phyloP scores from a whole-genome alignment of 495 filamentous ascomycete genomes.

The Neurospora cerealis region DNA sequence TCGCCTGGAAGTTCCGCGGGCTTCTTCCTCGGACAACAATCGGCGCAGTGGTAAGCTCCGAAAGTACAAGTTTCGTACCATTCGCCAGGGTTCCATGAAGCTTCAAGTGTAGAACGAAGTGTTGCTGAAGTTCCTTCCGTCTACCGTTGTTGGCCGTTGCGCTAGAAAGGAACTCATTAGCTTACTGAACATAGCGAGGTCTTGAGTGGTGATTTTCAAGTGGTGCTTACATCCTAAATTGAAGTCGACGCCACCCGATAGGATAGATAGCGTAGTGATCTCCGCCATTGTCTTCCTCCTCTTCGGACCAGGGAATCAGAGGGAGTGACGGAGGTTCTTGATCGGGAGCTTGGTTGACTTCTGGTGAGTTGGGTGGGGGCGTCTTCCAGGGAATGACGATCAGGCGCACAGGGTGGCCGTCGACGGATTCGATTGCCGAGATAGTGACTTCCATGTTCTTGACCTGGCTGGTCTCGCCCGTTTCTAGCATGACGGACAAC shows the following conservation, averaged over 20 bases:
- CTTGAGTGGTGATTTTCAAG: not conserved
- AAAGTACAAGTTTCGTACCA: constrained; percentile 55
- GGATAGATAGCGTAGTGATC: constrained; percentile 73
- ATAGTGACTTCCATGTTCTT: constrained; percentile 73
- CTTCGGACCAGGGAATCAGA: constrained; percentile 66
- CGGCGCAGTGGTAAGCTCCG: constrained; percentile 62
- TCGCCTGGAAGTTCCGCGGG: constrained; percentile 68
- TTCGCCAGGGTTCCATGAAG: constrained; percentile 63
- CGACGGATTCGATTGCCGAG: constrained; percentile 80
- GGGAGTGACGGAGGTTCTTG: constrained; percentile 57
- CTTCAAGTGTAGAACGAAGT: constrained; percentile 68
- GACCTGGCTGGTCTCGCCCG: constrained; percentile 72
- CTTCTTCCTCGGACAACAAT: constrained; percentile 72
- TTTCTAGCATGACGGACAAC: constrained; percentile 65
- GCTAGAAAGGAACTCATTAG: constrained; percentile 21
- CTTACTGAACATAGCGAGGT: not conserved
- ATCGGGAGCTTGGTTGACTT: constrained; percentile 42
- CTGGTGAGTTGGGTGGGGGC: constrained; percentile 61
- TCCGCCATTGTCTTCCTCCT: constrained; percentile 49
- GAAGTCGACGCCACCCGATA: constrained; percentile 80
- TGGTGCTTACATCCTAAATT: constrained; percentile 62
- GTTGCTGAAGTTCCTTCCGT: constrained; percentile 70
- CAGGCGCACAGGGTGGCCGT: constrained; percentile 78
- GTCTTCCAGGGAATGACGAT: constrained; percentile 97
- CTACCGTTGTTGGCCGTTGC: constrained; percentile 62